Percentiles rank a stretch among this genome's conserved stretches.
Conservation (phyloP, 164 flowering plant species). For the Dillenia turbinata region DNA sequence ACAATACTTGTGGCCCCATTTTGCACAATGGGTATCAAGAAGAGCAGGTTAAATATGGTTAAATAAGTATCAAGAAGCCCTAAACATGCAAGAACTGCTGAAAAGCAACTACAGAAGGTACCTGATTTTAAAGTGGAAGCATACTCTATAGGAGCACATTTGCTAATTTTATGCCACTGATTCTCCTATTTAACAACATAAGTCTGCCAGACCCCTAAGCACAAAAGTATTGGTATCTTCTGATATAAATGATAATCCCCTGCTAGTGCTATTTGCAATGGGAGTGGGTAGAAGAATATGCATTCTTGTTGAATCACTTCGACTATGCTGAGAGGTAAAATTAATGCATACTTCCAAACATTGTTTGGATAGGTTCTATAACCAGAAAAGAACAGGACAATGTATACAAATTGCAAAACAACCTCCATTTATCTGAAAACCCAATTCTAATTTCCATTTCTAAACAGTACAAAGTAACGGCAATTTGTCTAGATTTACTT, state of each 20-base stretch:
- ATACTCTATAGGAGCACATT: constrained; percentile 72
- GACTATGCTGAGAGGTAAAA: no score
- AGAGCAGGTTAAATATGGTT: not conserved
- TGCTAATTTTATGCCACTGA: constrained; percentile 81
- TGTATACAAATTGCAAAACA: no score
- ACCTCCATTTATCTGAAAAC: no score
- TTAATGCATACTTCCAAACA: no score
- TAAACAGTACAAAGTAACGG: no score
- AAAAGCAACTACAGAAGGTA: constrained; percentile 13
- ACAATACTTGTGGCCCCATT: constrained; percentile 99
- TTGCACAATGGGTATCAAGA: constrained; percentile 78
- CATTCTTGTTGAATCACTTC: no score
- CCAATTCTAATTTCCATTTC: no score
- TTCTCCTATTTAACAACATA: constrained; percentile 76
- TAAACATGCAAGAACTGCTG: not conserved
- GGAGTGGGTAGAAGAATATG: not conserved
- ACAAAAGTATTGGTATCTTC: constrained; percentile 14
- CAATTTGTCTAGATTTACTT: no score
- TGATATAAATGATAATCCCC: constrained; percentile 7
- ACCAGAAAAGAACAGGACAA: no score
- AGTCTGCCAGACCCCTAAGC: constrained; percentile 89
- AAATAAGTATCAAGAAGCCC: not conserved
- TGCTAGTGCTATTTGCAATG: not conserved
- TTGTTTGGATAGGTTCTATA: no score
- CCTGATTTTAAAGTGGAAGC: constrained; percentile 90